Evolutionary conservation across 768 basidiomycete genomes (phyloP).

Genomic region (Russula olivacea): DNA sequence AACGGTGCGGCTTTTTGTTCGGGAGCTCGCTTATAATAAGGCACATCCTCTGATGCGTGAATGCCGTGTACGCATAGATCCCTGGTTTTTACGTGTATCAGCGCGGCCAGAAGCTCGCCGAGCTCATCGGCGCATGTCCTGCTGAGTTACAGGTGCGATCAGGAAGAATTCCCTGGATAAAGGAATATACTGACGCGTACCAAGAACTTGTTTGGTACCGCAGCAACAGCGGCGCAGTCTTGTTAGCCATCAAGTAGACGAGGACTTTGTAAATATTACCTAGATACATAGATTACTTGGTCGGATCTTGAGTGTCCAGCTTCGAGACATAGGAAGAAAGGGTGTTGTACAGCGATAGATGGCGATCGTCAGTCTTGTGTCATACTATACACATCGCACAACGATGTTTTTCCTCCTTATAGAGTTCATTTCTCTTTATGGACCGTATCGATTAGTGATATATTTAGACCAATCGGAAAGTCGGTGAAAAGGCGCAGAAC

Average conservation of each 20-base stretch:
- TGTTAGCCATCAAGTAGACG: background rate
- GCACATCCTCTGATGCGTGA: background rate
- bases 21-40: background rate
- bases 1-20: conserved; percentile 1
- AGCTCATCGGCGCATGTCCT: conserved; percentile 10
- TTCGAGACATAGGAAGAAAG: background rate
- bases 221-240: conserved; percentile 5
- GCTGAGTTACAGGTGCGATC: conserved; percentile 12
- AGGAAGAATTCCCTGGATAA: background rate
- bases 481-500: background rate
- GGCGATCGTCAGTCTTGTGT: background rate
- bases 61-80: conserved; percentile 3
- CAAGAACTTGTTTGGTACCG: conserved; percentile 7
- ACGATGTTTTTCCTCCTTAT: background rate
- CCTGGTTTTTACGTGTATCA: conserved; percentile 22
- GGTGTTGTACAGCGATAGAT: background rate
- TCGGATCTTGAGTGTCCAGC: background rate
- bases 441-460: background rate
- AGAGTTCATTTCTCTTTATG: no score
- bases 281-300: background rate
- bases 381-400: background rate
- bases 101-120: conserved; percentile 10
- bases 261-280: background rate
- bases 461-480: background rate
- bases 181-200: background rate